phyloP scores from a whole-genome alignment of 352 stramenopile genomes.

The Globisporangium canariense region DNA sequence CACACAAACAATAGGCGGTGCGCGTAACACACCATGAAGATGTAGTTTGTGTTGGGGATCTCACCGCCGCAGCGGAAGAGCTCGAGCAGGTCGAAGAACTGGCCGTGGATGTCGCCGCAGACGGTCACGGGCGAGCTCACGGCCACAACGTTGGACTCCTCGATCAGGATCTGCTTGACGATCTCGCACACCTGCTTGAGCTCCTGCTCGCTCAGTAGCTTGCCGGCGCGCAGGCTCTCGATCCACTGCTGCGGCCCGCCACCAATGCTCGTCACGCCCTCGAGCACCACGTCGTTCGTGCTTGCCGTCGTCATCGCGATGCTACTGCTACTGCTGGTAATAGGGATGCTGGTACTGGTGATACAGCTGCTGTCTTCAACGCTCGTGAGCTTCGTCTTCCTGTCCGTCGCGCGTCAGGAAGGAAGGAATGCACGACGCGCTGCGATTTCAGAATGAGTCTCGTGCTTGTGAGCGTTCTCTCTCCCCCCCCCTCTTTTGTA shows the following conservation, averaged over 20 bases:
- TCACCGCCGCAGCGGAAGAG: slow-evolving; percentile 86
- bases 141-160: slow-evolving; percentile 90
- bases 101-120: slow-evolving; percentile 88
- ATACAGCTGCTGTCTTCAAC: not conserved
- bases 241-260: slow-evolving; percentile 85
- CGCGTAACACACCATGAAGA: slow-evolving; percentile 73
- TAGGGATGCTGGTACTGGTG: not conserved
- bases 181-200: slow-evolving; percentile 89
- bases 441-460: not conserved
- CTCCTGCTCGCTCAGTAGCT: slow-evolving; percentile 83
- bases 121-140: slow-evolving; percentile 89
- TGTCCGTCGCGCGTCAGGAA: not conserved
- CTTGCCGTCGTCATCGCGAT: slow-evolving; percentile 41
- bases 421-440: not conserved
- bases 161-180: slow-evolving; percentile 89
- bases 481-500: not conserved
- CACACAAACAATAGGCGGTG: too few relatives aligned
- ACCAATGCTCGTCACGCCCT: slow-evolving; percentile 52
- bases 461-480: slow-evolving; percentile 2
- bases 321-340: not conserved
- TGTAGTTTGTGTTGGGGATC: slow-evolving; percentile 85
- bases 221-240: slow-evolving; percentile 69
- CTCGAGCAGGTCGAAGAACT: slow-evolving; percentile 89
- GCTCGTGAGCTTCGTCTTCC: not conserved
- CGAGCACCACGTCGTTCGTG: slow-evolving; percentile 56